Evolutionary conservation across 2,329 filamentous ascomycete genomes (phyloP).

Genomic region (Cadophora gregata): DNA sequence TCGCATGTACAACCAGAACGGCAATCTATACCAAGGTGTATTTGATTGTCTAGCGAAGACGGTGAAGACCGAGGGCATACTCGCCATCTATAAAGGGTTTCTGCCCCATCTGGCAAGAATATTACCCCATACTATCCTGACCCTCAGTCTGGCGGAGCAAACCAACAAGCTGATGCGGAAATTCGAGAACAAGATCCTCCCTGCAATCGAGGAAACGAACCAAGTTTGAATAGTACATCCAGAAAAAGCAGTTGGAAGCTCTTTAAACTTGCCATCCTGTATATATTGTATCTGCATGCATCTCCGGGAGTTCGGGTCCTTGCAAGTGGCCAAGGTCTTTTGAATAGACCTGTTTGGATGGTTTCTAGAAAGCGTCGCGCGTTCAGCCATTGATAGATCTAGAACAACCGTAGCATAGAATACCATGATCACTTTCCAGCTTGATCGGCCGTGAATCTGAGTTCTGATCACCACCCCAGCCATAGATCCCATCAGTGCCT

Average conservation of each 20-base stretch:
- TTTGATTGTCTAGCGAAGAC: slow-evolving; percentile 94
- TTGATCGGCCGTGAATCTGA: slow-evolving; percentile 37
- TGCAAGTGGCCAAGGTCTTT: slow-evolving; percentile 9
- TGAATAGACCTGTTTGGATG: slow-evolving; percentile 3
- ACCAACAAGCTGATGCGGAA: slow-evolving; percentile 91
- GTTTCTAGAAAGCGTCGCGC: slow-evolving; percentile 16
- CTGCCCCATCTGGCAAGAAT: slow-evolving; percentile 93
- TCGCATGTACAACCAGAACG: slow-evolving; percentile 97
- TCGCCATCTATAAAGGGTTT: slow-evolving; percentile 98
- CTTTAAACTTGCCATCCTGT: slow-evolving; percentile 26
- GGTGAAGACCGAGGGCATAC: slow-evolving; percentile 84
- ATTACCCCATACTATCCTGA: slow-evolving; percentile 93
- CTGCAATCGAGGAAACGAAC: slow-evolving; percentile 42
- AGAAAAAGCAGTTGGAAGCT: slow-evolving; percentile 13
- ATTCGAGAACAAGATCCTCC: slow-evolving; percentile 68
- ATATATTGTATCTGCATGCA: slow-evolving; percentile 36
- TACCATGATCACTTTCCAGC: slow-evolving; percentile 42
- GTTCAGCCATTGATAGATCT: slow-evolving; percentile 63
- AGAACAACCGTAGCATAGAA: slow-evolving; percentile 77
- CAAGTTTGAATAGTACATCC: slow-evolving; percentile 23
- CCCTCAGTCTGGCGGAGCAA: slow-evolving; percentile 91
- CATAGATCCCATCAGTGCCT: slow-evolving; percentile 67
- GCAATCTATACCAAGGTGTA: slow-evolving; percentile 92
- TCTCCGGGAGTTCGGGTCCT: slow-evolving; percentile 25
- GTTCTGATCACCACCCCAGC: slow-evolving; percentile 61